Conservation (phyloP, 345 rosid species). For the Hibiscus tridactylites region DNA sequence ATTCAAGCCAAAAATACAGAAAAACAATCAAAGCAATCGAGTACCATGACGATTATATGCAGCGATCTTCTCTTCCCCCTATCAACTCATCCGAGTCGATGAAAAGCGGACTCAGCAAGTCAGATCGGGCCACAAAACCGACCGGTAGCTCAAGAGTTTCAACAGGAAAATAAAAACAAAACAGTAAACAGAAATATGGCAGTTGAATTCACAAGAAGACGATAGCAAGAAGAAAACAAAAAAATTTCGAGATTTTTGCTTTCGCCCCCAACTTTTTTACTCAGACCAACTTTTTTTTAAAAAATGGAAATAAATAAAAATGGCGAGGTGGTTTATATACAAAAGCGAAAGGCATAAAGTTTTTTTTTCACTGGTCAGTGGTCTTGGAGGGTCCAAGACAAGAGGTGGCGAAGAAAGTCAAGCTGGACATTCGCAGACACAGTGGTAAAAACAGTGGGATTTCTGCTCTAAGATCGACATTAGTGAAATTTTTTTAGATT, state of each 20-base stretch:
- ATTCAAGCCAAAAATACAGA: neutral
- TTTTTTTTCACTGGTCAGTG: slow-evolving; percentile 6
- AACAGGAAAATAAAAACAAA: neutral
- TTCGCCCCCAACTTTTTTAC: neutral
- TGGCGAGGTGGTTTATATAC: slow-evolving; percentile 7
- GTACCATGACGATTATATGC: slow-evolving; percentile 12
- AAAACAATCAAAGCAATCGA: neutral
- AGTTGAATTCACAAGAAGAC: slow-evolving; percentile 5
- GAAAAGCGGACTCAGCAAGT: neutral
- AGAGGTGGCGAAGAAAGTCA: slow-evolving; percentile 4
- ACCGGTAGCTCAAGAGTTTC: neutral
- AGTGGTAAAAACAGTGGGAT: slow-evolving; percentile 1
- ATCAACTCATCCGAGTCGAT: slow-evolving; percentile 11
- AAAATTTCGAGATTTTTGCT: neutral
- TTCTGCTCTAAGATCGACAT: slow-evolving; percentile 3
- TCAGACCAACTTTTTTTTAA: neutral
- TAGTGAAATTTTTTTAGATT: neutral
- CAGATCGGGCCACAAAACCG: slow-evolving; percentile 11
- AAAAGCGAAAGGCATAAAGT: neutral
- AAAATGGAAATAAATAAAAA: neutral
- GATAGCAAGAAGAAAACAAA: neutral
- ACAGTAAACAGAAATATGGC: neutral
- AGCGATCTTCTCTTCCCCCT: neutral
- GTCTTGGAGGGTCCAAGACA: slow-evolving; percentile 15
- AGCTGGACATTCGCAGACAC: slow-evolving; percentile 8